Percentiles rank a stretch among this genome's conserved stretches.
phyloP scores from a whole-genome alignment of 1,284 basidiomycete genomes.

The Porogramme epimiltina region DNA sequence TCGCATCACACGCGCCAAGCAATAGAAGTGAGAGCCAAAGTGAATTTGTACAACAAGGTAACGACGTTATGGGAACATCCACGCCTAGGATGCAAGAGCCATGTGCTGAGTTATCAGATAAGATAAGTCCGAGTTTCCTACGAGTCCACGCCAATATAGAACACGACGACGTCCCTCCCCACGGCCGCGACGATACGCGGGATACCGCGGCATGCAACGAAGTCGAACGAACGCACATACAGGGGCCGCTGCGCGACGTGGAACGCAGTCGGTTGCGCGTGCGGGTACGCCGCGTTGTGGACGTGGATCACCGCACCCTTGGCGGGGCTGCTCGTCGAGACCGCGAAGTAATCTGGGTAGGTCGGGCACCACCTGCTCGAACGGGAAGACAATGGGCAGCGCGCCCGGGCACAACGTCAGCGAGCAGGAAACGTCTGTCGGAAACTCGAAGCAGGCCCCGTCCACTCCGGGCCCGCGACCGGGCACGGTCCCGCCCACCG shows the following conservation, averaged over 20 bases:
- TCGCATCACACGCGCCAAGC: too few relatives aligned
- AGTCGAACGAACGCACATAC: constrained; percentile 74
- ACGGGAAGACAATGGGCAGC: too few relatives aligned
- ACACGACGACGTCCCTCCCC: constrained; percentile 50
- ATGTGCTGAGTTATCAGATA: too few relatives aligned
- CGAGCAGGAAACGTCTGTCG: too few relatives aligned
- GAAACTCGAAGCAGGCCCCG: too few relatives aligned
- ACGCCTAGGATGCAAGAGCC: too few relatives aligned
- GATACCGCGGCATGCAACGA: constrained; percentile 56
- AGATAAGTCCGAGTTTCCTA: constrained; percentile 2
- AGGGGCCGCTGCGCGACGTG: constrained; percentile 60
- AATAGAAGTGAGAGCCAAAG: too few relatives aligned
- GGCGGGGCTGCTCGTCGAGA: constrained; percentile 57
- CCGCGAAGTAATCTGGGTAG: constrained; percentile 72
- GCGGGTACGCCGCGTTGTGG: constrained; percentile 62
- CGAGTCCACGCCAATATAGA: constrained; percentile 39
- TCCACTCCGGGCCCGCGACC: too few relatives aligned
- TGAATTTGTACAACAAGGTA: too few relatives aligned
- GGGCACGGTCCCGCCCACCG: too few relatives aligned
- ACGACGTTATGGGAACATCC: too few relatives aligned
- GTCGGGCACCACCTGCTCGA: constrained; percentile 82
- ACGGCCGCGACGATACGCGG: constrained; percentile 68
- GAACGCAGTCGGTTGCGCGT: constrained; percentile 63
- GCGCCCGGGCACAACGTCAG: too few relatives aligned
- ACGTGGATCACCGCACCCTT: constrained; percentile 70